Conservation (phyloP, 1,139 yeast genomes). For the Yamadazyma pseudoaaseri region DNA sequence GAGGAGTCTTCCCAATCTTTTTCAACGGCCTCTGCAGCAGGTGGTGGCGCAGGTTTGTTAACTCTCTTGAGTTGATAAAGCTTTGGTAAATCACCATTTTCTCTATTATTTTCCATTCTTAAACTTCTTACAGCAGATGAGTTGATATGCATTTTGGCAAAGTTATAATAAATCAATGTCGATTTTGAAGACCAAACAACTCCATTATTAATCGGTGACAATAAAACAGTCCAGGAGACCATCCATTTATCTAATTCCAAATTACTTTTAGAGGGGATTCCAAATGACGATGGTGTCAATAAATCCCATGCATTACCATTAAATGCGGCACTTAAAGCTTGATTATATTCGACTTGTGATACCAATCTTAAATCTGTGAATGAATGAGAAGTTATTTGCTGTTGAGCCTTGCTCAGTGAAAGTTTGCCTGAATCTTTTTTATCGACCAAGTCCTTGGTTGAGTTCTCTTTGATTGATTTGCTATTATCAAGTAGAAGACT, state of each 20-base stretch:
- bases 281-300: constrained; percentile 58
- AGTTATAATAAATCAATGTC: constrained; percentile 67
- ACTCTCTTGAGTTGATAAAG: constrained; percentile 22
- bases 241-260: constrained; percentile 73
- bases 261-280: constrained; percentile 66
- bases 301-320: constrained; percentile 64
- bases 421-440: not conserved
- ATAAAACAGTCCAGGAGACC: constrained; percentile 75
- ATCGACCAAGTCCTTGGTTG: not conserved
- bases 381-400: constrained; percentile 1
- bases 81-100: constrained; percentile 35
- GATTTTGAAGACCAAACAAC: constrained; percentile 73
- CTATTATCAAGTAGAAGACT: constrained; percentile 21
- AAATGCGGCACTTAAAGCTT: constrained; percentile 61
- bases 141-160: constrained; percentile 74
- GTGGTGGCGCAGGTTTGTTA: constrained; percentile 6
- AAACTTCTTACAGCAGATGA: constrained; percentile 53
- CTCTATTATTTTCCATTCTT: constrained; percentile 30
- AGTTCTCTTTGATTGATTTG: constrained; percentile 3
- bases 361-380: constrained; percentile 61
- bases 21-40: constrained; percentile 9
- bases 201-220: constrained; percentile 58
- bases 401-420: constrained; percentile 3
- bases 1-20: constrained; percentile 27
- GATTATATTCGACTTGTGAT: constrained; percentile 71